Percentiles rank a stretch among this genome's conserved stretches.
These are phyloP conservation scores for Pichia kudriavzevii DNA, from an alignment of 1,139 yeast species.

Conservation along the genomic window DNA sequence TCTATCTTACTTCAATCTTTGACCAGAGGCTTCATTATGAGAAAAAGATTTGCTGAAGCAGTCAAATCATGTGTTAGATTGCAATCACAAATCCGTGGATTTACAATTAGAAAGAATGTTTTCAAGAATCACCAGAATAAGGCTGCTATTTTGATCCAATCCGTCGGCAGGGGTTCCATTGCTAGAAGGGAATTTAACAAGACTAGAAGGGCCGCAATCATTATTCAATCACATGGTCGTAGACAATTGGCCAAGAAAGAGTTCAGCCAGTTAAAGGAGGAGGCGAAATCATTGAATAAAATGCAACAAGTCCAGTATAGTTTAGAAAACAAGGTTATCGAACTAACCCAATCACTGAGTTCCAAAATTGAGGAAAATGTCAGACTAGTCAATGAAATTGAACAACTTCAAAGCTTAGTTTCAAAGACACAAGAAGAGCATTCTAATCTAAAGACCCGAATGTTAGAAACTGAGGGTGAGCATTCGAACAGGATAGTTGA, in stretches of 20 bases:
- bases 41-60: conserved; percentile 39
- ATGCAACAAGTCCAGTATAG: conserved; percentile 87
- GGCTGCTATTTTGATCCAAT: conserved; percentile 70
- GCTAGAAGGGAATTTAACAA: conserved; percentile 41
- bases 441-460: conserved; percentile 48
- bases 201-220: conserved; percentile 47
- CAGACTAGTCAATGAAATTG: conserved; percentile 56
- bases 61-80: conserved; percentile 46
- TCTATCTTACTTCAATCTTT: conserved; percentile 69
- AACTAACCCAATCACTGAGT: conserved; percentile 78
- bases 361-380: conserved; percentile 75
- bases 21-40: conserved; percentile 56
- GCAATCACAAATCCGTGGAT: conserved; percentile 68
- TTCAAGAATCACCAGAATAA: conserved; percentile 29
- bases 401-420: conserved; percentile 45
- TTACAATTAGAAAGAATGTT: conserved; percentile 36
- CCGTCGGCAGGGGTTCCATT: conserved; percentile 49
- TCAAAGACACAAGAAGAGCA: conserved; percentile 54
- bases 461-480: conserved; percentile 44
- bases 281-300: conserved; percentile 86
- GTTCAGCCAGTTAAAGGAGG: conserved; percentile 58
- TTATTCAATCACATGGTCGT: conserved; percentile 73
- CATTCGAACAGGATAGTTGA: conserved; percentile 39
- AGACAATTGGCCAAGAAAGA: conserved; percentile 65
- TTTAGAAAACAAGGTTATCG: conserved; percentile 92